Evolutionary conservation across 345 rosid species (phyloP).

Genomic region (Odontarrhena argentea): DNA sequence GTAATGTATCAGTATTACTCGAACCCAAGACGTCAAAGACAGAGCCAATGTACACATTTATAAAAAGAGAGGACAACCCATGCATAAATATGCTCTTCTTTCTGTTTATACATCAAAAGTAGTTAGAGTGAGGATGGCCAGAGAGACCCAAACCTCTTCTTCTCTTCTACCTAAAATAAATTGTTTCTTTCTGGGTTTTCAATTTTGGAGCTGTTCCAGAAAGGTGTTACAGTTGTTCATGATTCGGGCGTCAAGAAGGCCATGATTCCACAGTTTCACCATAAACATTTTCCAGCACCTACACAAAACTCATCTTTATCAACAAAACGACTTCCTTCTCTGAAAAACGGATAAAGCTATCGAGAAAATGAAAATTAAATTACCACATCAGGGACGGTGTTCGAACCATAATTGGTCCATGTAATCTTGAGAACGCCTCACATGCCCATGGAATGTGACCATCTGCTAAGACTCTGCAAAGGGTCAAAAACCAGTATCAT

Average conservation of each 20-base stretch:
- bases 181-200: conserved; percentile 37
- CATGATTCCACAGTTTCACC: conserved; percentile 98
- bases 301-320: conserved; percentile 32
- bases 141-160: conserved; percentile 21
- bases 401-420: conserved; percentile 68
- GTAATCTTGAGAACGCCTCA: conserved; percentile 86
- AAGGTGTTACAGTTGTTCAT: conserved; percentile 85
- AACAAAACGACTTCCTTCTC: conserved; percentile 17
- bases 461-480: conserved; percentile 86
- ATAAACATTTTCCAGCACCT: conserved; percentile 98
- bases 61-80: neutral
- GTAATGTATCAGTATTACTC: neutral
- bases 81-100: neutral
- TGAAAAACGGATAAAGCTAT: conserved; percentile 2
- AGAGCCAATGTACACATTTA: neutral
- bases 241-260: conserved; percentile 78
- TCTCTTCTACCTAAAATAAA: conserved; percentile 22
- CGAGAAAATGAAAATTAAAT: conserved; percentile 6
- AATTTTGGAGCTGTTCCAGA: conserved; percentile 53
- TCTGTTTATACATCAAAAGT: conserved; percentile 11
- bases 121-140: neutral
- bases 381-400: conserved; percentile 78
- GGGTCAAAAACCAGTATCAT: conserved; percentile 23
- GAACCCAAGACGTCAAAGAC: neutral
- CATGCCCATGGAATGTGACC: conserved; percentile 99